phyloP scores from a whole-genome alignment of 208 protist species.

The Leishmania guyanensis region DNA sequence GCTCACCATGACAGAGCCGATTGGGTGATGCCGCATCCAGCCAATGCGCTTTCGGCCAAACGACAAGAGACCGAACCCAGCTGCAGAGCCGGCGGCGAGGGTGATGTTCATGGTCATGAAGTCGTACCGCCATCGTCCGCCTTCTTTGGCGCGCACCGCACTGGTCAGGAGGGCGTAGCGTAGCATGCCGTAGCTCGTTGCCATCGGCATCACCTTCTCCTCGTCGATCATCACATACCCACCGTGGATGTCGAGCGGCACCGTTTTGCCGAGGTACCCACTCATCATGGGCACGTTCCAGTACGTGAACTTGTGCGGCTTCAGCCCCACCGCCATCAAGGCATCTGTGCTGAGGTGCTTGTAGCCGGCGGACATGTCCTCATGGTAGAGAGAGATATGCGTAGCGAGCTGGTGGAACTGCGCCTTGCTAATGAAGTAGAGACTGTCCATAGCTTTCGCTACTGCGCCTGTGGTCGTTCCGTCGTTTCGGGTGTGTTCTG shows the following conservation, averaged over 20 bases:
- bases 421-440: constrained; percentile 69
- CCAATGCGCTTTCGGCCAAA: constrained; percentile 43
- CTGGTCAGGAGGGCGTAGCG: constrained; percentile 69
- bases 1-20: constrained; percentile 48
- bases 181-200: constrained; percentile 69
- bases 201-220: constrained; percentile 48
- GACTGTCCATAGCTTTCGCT: constrained; percentile 56
- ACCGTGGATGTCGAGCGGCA: constrained; percentile 78
- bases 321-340: constrained; percentile 39
- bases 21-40: constrained; percentile 72
- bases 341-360: constrained; percentile 46
- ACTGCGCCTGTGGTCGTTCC: not conserved
- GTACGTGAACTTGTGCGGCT: constrained; percentile 48
- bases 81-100: constrained; percentile 46
- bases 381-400: constrained; percentile 77
- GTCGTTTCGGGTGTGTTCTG: not conserved
- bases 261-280: constrained; percentile 60
- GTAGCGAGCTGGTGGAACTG: constrained; percentile 86
- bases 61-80: constrained; percentile 49
- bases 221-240: constrained; percentile 80
- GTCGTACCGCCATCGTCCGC: constrained; percentile 81
- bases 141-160: constrained; percentile 66
- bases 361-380: constrained; percentile 66
- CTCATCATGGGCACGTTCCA: constrained; percentile 84
- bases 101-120: constrained; percentile 84